phyloP scores from a whole-genome alignment of 2,329 filamentous ascomycete species.

The Trichophaea hybrida region DNA sequence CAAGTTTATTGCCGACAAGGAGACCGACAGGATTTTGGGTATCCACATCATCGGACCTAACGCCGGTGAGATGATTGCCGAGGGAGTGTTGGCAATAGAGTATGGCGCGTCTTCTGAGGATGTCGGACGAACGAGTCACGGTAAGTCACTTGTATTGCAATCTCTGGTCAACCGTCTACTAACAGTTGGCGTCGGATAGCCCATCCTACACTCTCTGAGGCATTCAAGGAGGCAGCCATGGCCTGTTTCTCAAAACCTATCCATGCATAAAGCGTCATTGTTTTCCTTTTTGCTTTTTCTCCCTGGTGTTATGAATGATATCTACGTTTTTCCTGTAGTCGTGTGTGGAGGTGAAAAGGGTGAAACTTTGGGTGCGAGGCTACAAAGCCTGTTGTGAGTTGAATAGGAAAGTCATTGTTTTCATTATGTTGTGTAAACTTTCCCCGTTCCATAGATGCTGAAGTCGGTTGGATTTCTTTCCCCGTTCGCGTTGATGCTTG shows the following conservation, averaged over 20 bases:
- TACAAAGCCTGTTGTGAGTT: too few relatives aligned
- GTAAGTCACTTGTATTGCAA: slow-evolving; percentile 14
- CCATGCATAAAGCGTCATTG: slow-evolving; percentile 54
- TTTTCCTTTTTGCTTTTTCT: neutral
- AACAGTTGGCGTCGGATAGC: slow-evolving; percentile 30
- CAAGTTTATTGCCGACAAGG: slow-evolving; percentile 85
- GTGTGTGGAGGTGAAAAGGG: neutral
- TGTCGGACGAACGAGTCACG: slow-evolving; percentile 86
- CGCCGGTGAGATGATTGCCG: slow-evolving; percentile 98
- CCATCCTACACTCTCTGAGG: slow-evolving; percentile 88
- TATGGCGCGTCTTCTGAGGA: slow-evolving; percentile 94
- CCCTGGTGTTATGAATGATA: slow-evolving; percentile 6
- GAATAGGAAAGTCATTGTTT: too few relatives aligned
- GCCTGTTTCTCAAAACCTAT: slow-evolving; percentile 90
- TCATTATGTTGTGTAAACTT: too few relatives aligned
- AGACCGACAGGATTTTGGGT: slow-evolving; percentile 89
- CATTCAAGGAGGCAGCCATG: slow-evolving; percentile 99
- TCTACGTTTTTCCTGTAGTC: neutral
- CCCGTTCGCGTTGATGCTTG: too few relatives aligned
- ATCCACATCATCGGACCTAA: slow-evolving; percentile 94
- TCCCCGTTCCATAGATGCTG: too few relatives aligned
- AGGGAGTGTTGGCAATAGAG: slow-evolving; percentile 86
- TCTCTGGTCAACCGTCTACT: neutral
- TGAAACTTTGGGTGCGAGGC: neutral
- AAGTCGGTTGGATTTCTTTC: too few relatives aligned